Percentiles rank a stretch among this genome's conserved stretches.
Evolutionary conservation across 805 yeast species (phyloP).

Genomic region (Tetrapisispora pingtungensis): DNA sequence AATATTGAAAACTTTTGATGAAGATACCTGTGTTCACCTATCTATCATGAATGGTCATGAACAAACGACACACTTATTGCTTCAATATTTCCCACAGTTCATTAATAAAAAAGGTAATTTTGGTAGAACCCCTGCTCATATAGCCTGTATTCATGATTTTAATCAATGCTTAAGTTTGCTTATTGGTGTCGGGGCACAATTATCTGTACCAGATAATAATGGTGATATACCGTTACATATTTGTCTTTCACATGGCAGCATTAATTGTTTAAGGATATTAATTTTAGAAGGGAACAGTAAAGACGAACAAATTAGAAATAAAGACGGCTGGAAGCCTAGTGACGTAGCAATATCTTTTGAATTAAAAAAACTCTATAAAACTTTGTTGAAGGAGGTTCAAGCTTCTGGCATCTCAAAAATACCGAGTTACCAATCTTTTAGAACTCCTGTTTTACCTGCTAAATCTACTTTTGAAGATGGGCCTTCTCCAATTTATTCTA

Average conservation of each 20-base stretch:
- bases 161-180: slow-evolving; percentile 54
- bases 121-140: slow-evolving; percentile 59
- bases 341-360: slow-evolving; percentile 50
- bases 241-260: slow-evolving; percentile 62
- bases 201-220: slow-evolving; percentile 56
- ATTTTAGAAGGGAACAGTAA: slow-evolving; percentile 35
- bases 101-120: slow-evolving; percentile 38
- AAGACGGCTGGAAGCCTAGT: slow-evolving; percentile 54
- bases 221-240: slow-evolving; percentile 82
- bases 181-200: slow-evolving; percentile 67
- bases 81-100: slow-evolving; percentile 52
- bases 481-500: slow-evolving; percentile 21
- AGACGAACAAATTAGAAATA: slow-evolving; percentile 40
- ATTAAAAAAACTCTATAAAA: slow-evolving; percentile 35
- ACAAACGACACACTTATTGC: slow-evolving; percentile 61
- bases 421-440: slow-evolving; percentile 15
- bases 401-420: slow-evolving; percentile 10
- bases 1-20: slow-evolving; percentile 42
- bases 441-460: slow-evolving; percentile 20
- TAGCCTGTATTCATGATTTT: slow-evolving; percentile 51
- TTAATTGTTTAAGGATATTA: slow-evolving; percentile 45
- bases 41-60: slow-evolving; percentile 56
- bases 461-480: slow-evolving; percentile 23
- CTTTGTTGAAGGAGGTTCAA: slow-evolving; percentile 18
- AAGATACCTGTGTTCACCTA: slow-evolving; percentile 60